phyloP scores from a whole-genome alignment of 768 basidiomycete genomes.

The Chalciporus pseudorubinellus region DNA sequence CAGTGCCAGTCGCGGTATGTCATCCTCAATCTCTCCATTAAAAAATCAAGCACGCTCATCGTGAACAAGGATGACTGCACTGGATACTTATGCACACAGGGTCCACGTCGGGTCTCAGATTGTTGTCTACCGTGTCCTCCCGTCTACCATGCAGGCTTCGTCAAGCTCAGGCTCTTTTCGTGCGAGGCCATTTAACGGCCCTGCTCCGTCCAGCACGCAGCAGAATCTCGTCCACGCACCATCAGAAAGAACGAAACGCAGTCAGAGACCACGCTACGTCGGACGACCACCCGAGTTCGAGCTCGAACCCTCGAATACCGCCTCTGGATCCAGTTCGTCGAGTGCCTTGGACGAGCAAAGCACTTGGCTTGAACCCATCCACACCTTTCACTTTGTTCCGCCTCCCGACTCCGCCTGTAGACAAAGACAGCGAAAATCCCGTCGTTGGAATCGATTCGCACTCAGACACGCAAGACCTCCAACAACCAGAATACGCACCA shows the following conservation, averaged over 20 bases:
- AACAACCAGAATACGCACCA: neutral
- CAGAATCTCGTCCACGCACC: conserved; percentile 4
- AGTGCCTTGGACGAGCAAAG: neutral
- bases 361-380: neutral
- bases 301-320: neutral
- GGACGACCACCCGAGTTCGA: neutral
- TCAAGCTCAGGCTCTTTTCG: conserved; percentile 12
- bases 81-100: conserved; percentile 76
- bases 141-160: conserved; percentile 32
- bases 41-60: conserved; percentile 8
- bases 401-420: neutral
- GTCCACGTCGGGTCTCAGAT: conserved; percentile 71
- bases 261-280: neutral
- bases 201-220: neutral
- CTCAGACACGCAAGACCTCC: conserved; percentile 8
- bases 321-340: neutral
- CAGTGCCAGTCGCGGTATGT: conserved; percentile 47
- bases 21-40: neutral
- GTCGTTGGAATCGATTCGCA: conserved; percentile 6
- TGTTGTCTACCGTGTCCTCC: conserved; percentile 33
- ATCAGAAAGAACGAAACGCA: conserved; percentile 2
- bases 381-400: neutral
- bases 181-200: conserved; percentile 8
- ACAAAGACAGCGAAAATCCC: conserved; percentile 3
- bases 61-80: conserved; percentile 64